Conservation (phyloP, 140 eudicot genomes). For the Cichorium intybus region DNA sequence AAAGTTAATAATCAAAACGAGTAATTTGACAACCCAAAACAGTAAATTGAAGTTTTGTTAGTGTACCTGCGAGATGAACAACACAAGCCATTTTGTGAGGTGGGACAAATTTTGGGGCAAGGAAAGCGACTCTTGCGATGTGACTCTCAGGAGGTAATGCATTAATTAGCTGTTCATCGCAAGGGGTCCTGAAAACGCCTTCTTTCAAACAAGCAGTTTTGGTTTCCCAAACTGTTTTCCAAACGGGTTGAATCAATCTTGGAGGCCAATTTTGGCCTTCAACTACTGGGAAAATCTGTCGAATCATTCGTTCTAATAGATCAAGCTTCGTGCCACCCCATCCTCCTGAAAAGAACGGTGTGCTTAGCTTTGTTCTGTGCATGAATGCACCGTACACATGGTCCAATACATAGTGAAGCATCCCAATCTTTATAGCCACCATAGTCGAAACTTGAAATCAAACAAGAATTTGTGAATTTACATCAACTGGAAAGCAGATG, state of each 20-base stretch:
- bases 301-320: constrained; percentile 71
- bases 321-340: constrained; percentile 92
- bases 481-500: constrained; percentile 5
- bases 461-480: constrained; percentile 5
- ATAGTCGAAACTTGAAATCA: constrained; percentile 30
- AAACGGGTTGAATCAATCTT: constrained; percentile 58
- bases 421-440: constrained; percentile 79
- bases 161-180: constrained; percentile 78
- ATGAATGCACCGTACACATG: constrained; percentile 92
- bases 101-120: constrained; percentile 58
- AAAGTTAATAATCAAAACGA: constrained; percentile 11
- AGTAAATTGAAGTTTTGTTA: neutral
- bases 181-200: constrained; percentile 85
- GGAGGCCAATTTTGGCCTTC: constrained; percentile 89
- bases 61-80: constrained; percentile 94
- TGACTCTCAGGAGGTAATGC: constrained; percentile 97
- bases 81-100: constrained; percentile 93
- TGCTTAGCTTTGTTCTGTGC: constrained; percentile 81
- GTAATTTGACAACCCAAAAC: neutral
- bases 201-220: constrained; percentile 75
- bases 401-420: constrained; percentile 88
- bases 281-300: constrained; percentile 67
- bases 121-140: constrained; percentile 92
- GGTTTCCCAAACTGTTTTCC: constrained; percentile 95
- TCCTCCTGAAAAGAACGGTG: constrained; percentile 75